Evolutionary conservation across 2,329 filamentous ascomycete genomes (phyloP).

Genomic region (Cladobotryum protrusum): DNA sequence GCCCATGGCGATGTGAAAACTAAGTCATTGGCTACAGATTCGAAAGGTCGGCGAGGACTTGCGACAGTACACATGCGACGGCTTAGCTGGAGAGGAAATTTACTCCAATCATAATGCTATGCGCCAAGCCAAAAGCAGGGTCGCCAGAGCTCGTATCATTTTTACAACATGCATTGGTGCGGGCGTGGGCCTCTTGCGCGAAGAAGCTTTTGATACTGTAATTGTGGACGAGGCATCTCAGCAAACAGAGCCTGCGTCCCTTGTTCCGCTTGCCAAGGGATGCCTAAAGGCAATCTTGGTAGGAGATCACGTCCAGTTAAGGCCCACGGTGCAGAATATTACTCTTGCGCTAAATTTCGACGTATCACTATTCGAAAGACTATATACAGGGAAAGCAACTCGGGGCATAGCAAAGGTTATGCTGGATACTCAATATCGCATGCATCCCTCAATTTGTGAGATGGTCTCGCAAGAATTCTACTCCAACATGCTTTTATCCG

Average conservation of each 20-base stretch:
- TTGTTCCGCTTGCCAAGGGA: conserved; percentile 36
- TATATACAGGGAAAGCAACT: conserved; percentile 22
- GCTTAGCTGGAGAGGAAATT: conserved; percentile 24
- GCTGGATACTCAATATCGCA: conserved; percentile 40
- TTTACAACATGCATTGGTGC: conserved; percentile 41
- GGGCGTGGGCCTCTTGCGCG: conserved; percentile 34
- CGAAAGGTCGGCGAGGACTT: conserved; percentile 29
- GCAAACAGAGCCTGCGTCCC: conserved; percentile 35
- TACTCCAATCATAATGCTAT: conserved; percentile 21
- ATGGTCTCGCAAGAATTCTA: conserved; percentile 38
- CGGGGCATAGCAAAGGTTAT: conserved; percentile 28
- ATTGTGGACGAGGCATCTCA: conserved; percentile 43
- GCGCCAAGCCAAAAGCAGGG: conserved; percentile 31
- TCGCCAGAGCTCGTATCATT: conserved; percentile 31
- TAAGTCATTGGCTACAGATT: conserved; percentile 16
- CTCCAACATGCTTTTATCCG: conserved; percentile 27
- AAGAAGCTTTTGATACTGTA: conserved; percentile 32
- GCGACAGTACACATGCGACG: conserved; percentile 30
- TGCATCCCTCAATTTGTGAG: conserved; percentile 34
- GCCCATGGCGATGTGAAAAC: not conserved
- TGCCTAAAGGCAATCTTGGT: conserved; percentile 38
- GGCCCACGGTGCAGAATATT: conserved; percentile 34
- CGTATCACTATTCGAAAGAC: conserved; percentile 37
- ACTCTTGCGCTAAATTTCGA: conserved; percentile 31
- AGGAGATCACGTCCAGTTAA: conserved; percentile 41